Percentiles rank a stretch among this genome's conserved stretches.
These are phyloP conservation scores for Hypseocharis bilobata DNA, from an alignment of 441 rosid species.

Conservation along the genomic window DNA sequence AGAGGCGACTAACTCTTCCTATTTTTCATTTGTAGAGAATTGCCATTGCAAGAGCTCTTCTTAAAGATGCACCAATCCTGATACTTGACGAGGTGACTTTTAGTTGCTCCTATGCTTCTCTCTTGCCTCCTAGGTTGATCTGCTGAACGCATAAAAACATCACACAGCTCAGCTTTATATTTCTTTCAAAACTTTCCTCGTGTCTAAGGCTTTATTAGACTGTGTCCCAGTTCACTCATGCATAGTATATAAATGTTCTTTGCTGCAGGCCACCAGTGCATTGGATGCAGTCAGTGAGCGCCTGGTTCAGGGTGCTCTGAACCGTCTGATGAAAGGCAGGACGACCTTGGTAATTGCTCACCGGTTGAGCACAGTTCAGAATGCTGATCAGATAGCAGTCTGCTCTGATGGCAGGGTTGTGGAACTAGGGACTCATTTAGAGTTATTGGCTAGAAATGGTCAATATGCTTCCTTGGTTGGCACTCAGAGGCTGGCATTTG, in stretches of 20 bases:
- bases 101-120: constrained; percentile 1
- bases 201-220: not conserved
- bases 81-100: constrained; percentile 72
- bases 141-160: too few species aligned
- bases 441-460: constrained; percentile 60
- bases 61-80: constrained; percentile 73
- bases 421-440: constrained; percentile 74
- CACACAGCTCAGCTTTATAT: not conserved
- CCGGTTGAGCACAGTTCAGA: constrained; percentile 87
- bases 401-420: constrained; percentile 59
- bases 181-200: not conserved
- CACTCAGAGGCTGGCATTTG: constrained; percentile 83
- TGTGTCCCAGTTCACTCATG: not conserved
- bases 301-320: constrained; percentile 73
- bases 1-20: constrained; percentile 13
- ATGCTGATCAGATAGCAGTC: constrained; percentile 73
- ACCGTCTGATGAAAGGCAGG: constrained; percentile 74
- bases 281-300: constrained; percentile 82
- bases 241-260: constrained; percentile 1
- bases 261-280: constrained; percentile 76
- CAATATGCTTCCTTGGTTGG: constrained; percentile 74
- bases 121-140: not conserved
- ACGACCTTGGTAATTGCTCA: constrained; percentile 85
- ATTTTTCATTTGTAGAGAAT: constrained; percentile 48
- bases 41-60: constrained; percentile 79